Percentiles rank a stretch among this genome's conserved stretches.
phyloP scores from a whole-genome alignment of 805 yeast species.

The Suhomyces sp. region DNA sequence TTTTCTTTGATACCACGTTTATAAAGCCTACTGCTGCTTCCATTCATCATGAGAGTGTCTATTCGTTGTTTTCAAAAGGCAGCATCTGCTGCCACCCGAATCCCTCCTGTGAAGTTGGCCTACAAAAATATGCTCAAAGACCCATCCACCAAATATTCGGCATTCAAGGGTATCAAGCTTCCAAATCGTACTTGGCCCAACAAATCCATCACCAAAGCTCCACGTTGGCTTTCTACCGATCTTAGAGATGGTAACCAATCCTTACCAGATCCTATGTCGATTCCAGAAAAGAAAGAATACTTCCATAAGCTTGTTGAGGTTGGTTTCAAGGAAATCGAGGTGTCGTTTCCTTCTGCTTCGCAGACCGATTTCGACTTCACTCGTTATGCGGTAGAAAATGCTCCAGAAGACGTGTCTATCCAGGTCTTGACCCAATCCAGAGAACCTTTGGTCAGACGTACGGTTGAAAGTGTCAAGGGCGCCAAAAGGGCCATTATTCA shows the following conservation, averaged over 20 bases:
- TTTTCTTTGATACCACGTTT: too few species aligned
- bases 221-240: conserved; percentile 80
- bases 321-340: conserved; percentile 82
- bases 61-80: conserved; percentile 25
- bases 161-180: conserved; percentile 54
- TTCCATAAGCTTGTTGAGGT: conserved; percentile 69
- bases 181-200: conserved; percentile 73
- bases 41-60: conserved; percentile 27
- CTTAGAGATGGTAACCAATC: conserved; percentile 82
- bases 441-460: conserved; percentile 69
- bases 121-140: conserved; percentile 58
- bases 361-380: conserved; percentile 84
- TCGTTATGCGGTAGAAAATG: conserved; percentile 72
- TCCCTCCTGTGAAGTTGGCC: conserved; percentile 16
- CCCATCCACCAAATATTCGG: conserved; percentile 61
- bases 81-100: conserved; percentile 20
- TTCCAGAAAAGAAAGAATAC: conserved; percentile 70
- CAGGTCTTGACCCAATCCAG: conserved; percentile 78
- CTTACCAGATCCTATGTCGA: conserved; percentile 79
- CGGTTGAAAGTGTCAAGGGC: conserved; percentile 70
- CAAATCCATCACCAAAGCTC: conserved; percentile 64
- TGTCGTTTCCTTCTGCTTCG: conserved; percentile 77
- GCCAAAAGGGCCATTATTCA: conserved; percentile 73
- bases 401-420: conserved; percentile 71
- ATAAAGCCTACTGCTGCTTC: too few species aligned